Evolutionary conservation across 108 stramenopile species (phyloP), one percentile per base, ranked within the genome.

Genomic region (Chaetoceros tenuissimus): DNA sequence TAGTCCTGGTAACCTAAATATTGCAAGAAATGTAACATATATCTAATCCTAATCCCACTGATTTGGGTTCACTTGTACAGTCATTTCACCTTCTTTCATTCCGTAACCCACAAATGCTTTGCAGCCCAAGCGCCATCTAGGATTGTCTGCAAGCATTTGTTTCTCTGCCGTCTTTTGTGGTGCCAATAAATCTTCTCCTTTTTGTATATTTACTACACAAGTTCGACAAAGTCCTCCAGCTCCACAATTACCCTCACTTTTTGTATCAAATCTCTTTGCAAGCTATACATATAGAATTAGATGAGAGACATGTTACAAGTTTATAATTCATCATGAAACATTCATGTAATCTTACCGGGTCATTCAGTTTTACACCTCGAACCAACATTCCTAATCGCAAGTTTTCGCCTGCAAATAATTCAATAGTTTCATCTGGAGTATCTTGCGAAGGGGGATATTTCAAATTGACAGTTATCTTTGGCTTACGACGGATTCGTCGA

Each of bases 71-170:
- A 90, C 80, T 34, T 80, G 71, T 29, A 90, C 48, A 5, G 61
- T 66, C 49, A 85, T 59, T 25, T 82, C 74, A 8, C 85, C 85
- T 51, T 84, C 81, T 58, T 75, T 53, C 73, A 82, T 73, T 52
- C 77, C 83, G 54, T 83, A 79, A 2, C 89, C 89, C 0, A 87
- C 89, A 31, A 69, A 62, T 31, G 83, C 69, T 52, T 84, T 87
- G 62, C 89, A 91, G 0, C 81, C 74, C 66, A 91, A 50, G 53
- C 89, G 55, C 72, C 81, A 82, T 45, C 81, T 66, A 24, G 85
- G 82, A 55, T 66, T 72, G n/a, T 71, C 68, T 31, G 66, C 57
- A 53, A 91, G 29, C 45, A 91, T 80, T 69, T 91, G 79, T 53
- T 70, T 52, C 55, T 91, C 89, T 2, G 66, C 49, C 1, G 40